These are phyloP conservation scores for Vitis amurensis DNA, from an alignment of 164 flowering plant species.

Conservation along the genomic window DNA sequence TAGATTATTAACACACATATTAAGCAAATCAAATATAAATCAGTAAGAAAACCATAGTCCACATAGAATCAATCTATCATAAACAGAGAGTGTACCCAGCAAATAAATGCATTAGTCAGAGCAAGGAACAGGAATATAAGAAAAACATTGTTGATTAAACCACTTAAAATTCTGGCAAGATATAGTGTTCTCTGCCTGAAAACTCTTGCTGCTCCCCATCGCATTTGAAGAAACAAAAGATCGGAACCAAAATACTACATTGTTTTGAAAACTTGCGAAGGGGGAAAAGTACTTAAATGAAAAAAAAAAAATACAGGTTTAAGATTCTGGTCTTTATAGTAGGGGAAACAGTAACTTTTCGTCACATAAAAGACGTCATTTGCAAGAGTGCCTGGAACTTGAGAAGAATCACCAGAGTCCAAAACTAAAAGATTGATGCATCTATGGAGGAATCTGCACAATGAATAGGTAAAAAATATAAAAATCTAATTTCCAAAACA, in stretches of 20 bases:
- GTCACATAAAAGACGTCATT: conserved; percentile 36
- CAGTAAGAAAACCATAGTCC: neutral
- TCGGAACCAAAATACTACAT: conserved; percentile 13
- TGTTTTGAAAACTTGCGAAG: conserved; percentile 18
- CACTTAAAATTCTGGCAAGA: conserved; percentile 3
- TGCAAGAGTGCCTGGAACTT: conserved; percentile 47
- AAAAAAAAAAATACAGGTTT: conserved; percentile 34
- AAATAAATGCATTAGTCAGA: neutral
- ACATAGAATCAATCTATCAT: neutral
- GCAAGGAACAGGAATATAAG: neutral
- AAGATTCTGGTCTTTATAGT: conserved; percentile 29
- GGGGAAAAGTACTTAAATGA: conserved; percentile 5
- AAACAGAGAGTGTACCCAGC: neutral
- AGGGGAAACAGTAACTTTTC: conserved; percentile 28
- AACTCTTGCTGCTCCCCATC: conserved; percentile 16
- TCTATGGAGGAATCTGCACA: conserved; percentile 54
- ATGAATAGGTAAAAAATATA: conserved; percentile 33
- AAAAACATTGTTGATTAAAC: conserved; percentile 1
- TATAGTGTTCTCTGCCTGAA: conserved; percentile 12
- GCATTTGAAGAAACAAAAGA: conserved; percentile 13
- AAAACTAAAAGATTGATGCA: conserved; percentile 51
- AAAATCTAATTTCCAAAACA: conserved; percentile 27
- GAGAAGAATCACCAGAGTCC: conserved; percentile 60
- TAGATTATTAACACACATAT: neutral
- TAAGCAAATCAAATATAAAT: neutral